phyloP scores from a whole-genome alignment of 805 yeast genomes.

The Hanseniaspora nectarophila region DNA sequence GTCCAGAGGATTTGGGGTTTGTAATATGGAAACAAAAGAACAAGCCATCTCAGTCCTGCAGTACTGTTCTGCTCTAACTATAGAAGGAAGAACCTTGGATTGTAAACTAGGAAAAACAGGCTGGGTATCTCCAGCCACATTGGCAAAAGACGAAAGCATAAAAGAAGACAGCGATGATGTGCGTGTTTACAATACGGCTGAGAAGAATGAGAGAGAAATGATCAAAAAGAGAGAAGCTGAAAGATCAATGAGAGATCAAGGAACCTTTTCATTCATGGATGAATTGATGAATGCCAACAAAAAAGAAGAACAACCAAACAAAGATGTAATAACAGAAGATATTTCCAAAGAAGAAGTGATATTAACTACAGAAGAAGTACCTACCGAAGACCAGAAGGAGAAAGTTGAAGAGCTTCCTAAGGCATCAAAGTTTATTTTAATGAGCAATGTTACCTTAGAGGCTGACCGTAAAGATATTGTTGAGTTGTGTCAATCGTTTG shows the following conservation, averaged over 20 bases:
- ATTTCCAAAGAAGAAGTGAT: conserved; percentile 6
- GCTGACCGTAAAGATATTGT: conserved; percentile 12
- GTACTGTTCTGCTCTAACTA: conserved; percentile 52
- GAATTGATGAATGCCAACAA: conserved; percentile 5
- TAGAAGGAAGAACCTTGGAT: conserved; percentile 68
- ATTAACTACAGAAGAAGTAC: not conserved
- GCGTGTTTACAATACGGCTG: conserved; percentile 1
- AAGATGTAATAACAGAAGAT: conserved; percentile 14
- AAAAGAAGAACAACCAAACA: conserved; percentile 14
- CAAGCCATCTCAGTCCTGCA: conserved; percentile 64
- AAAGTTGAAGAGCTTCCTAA: conserved; percentile 10
- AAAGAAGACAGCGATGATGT: not conserved
- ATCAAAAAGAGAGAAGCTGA: conserved; percentile 13
- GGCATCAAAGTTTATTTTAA: conserved; percentile 13
- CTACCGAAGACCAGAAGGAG: conserved; percentile 2
- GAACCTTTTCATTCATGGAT: conserved; percentile 12
- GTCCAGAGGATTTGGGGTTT: conserved; percentile 80
- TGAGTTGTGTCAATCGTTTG: conserved; percentile 14
- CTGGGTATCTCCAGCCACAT: conserved; percentile 3
- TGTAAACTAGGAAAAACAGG: conserved; percentile 58
- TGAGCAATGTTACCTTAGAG: conserved; percentile 5
- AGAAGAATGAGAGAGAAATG: conserved; percentile 10
- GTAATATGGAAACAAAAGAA: conserved; percentile 50
- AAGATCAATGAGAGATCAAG: conserved; percentile 13
- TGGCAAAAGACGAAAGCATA: not conserved